A percentile compares a stretch with the other conserved stretches of the same genome.
These are phyloP conservation scores for Cordia subcordata DNA, from an alignment of 257 asterid species.

Conservation along the genomic window DNA sequence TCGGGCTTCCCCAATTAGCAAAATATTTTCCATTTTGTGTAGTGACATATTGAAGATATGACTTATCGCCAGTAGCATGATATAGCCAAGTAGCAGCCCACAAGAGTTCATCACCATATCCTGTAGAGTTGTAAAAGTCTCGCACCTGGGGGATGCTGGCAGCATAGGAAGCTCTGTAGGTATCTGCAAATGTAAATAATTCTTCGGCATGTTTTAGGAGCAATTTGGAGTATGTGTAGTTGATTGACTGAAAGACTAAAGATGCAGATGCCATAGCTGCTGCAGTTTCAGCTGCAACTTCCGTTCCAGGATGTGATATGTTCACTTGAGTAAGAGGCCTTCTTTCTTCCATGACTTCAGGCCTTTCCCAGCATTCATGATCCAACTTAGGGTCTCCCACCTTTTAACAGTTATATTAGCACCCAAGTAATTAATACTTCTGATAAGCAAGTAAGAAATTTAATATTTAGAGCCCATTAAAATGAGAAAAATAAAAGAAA, in stretches of 20 bases:
- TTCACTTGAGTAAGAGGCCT: constrained; percentile 49
- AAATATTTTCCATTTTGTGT: constrained; percentile 31
- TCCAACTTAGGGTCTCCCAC: constrained; percentile 60
- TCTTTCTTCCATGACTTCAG: constrained; percentile 32
- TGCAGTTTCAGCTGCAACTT: constrained; percentile 73
- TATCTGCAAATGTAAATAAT: constrained; percentile 50
- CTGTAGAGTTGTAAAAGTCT: constrained; percentile 48
- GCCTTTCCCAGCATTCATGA: constrained; percentile 67
- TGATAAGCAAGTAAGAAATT: not conserved
- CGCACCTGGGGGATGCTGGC: constrained; percentile 42
- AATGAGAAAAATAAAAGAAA: no score
- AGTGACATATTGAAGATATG: constrained; percentile 34
- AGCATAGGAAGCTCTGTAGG: constrained; percentile 47
- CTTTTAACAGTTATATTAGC: constrained; percentile 14
- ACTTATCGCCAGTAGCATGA: constrained; percentile 44
- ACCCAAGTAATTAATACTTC: not conserved
- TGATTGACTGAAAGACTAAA: constrained; percentile 37
- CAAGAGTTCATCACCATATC: constrained; percentile 63
- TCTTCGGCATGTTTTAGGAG: constrained; percentile 50
- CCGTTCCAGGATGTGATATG: constrained; percentile 53
- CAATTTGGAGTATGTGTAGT: constrained; percentile 31
- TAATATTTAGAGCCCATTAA: no score
- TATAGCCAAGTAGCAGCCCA: constrained; percentile 83
- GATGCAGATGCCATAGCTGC: constrained; percentile 77
- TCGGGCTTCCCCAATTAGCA: constrained; percentile 46